These are phyloP conservation scores for Colletotrichum endophyticum DNA, from an alignment of 2,329 filamentous ascomycete genomes.

Conservation along the genomic window DNA sequence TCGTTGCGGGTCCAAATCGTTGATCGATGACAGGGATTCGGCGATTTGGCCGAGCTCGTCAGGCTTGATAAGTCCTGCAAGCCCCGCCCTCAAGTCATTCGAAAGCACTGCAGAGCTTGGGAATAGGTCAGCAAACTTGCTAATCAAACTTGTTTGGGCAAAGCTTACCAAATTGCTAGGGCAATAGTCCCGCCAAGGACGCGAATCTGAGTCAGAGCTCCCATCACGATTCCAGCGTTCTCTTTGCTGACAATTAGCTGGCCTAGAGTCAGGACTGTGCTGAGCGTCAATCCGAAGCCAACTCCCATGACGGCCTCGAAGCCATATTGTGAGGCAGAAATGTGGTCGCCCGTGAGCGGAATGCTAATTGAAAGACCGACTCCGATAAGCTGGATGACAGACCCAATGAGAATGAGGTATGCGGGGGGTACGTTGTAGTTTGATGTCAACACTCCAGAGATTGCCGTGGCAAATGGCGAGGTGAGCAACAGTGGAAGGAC, in stretches of 20 bases:
- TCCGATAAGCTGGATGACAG: constrained; percentile 35
- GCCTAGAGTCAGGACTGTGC: constrained; percentile 34
- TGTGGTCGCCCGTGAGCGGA: constrained; percentile 22
- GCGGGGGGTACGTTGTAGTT: constrained; percentile 32
- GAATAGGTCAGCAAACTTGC: constrained; percentile 27
- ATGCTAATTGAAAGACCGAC: constrained; percentile 32
- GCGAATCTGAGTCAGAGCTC: constrained; percentile 41
- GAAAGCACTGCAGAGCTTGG: background rate
- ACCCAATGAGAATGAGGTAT: constrained; percentile 32
- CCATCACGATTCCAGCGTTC: constrained; percentile 36
- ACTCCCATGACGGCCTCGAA: constrained; percentile 41
- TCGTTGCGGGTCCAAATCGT: background rate
- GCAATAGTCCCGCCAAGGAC: constrained; percentile 42
- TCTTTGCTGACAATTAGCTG: constrained; percentile 29
- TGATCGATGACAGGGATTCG: background rate
- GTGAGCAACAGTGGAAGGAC: constrained; percentile 37
- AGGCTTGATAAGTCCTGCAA: background rate
- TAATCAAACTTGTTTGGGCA: background rate
- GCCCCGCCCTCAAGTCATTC: background rate
- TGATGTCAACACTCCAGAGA: constrained; percentile 31
- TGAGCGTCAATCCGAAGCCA: constrained; percentile 38
- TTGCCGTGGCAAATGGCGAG: constrained; percentile 34
- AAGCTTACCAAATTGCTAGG: constrained; percentile 34
- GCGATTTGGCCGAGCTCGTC: background rate
- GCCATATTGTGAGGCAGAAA: constrained; percentile 25